phyloP scores from a whole-genome alignment of 192 early-diverging fungal species.

The Backusella macrospora region DNA sequence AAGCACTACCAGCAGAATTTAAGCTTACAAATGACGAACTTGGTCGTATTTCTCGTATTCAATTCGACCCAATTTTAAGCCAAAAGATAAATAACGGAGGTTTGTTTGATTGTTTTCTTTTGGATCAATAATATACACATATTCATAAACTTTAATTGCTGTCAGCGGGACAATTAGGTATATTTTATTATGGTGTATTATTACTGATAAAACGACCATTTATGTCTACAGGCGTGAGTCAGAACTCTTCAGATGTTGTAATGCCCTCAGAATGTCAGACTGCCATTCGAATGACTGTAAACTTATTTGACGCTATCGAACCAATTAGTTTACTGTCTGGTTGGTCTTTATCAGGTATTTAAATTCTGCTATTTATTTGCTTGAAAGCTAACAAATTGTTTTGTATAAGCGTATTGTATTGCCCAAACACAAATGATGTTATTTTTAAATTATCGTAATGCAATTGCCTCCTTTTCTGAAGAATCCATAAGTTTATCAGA shows the following conservation, averaged over 20 bases:
- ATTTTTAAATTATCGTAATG: conserved; percentile 17
- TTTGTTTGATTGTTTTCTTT: not conserved
- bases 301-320: conserved; percentile 12
- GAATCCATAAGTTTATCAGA: conserved; percentile 13
- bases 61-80: not conserved
- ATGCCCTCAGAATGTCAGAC: conserved; percentile 14
- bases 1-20: conserved; percentile 18
- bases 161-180: conserved; percentile 7
- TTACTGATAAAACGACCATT: conserved; percentile 14
- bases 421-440: conserved; percentile 14
- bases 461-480: not conserved
- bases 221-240: conserved; percentile 1
- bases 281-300: not conserved
- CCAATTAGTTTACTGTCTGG: not conserved
- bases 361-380: not conserved
- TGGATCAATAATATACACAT: not conserved
- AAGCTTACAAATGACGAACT: conserved; percentile 23
- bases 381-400: not conserved
- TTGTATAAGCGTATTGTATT: not conserved
- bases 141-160: not conserved
- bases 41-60: not conserved
- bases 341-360: conserved; percentile 20
- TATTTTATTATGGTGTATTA: not conserved
- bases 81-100: conserved; percentile 23
- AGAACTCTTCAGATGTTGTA: not conserved